Evolutionary conservation across 1,284 basidiomycete genomes (phyloP), one percentile per base, ranked within the genome.

Genomic region (Cryptococcus floricola): DNA sequence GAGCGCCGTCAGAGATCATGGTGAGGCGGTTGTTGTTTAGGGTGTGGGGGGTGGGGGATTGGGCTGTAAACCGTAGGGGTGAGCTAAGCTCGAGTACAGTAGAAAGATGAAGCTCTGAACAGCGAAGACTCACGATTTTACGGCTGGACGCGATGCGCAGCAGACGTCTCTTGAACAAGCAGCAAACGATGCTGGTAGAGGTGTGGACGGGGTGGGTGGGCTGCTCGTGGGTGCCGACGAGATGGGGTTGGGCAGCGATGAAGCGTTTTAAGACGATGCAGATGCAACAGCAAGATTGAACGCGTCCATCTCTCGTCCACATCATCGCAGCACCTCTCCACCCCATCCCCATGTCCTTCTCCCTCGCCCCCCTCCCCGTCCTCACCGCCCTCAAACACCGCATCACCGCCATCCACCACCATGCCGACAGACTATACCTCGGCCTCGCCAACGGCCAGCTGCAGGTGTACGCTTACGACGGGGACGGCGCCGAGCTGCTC

Each of bases 381-480:
- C 23, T 19, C 19, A 42, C 16, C 49, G 23, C 41, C 44, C 16
- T 46, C 23, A 23, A n/a, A 28, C 42, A 28, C 12, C 27, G 45
- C 14, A 42, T n/a, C 25, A 37, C 44, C 31, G n/a, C 16, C 48
- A 37, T 39, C 59, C 23, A 25, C 12, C 16, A 25, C 9, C 67
- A 91, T 90, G 84, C 41, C 41, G 85, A 88, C 69, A 83, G 83
- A 61, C 70, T 94, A 14, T 93, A 89, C 66, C 70, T 90, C 46
- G 91, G 90, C 12, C 87, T 86, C 10, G 81, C 83, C 1, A 82
- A 79, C 4, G 91, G 91, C 19, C 85, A 78, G 54, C 69, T 94
- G 39, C 81, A 87, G 58, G 61, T 71, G 16, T 69, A 68, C 52
- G 59, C 62, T 44, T 61, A 58, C 42, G 59, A 64, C 2, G 6